A percentile compares a stretch with the other conserved stretches of the same genome.
phyloP scores from a whole-genome alignment of 345 rosid genomes.

The Cardamine occulta region DNA sequence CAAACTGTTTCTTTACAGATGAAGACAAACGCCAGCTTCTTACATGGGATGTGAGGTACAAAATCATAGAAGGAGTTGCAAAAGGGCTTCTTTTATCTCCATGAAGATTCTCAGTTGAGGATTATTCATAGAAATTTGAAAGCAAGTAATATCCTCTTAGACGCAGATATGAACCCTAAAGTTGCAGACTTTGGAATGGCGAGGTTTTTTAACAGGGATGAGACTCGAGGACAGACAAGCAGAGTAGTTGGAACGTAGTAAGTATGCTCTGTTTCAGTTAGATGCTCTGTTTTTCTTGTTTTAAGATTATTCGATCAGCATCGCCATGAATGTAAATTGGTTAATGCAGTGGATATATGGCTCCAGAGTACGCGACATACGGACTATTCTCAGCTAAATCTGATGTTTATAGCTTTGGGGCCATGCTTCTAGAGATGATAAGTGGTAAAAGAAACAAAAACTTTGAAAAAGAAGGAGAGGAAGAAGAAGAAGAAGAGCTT shows the following conservation, averaged over 20 bases:
- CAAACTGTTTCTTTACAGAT: constrained; percentile 17
- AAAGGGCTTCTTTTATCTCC: constrained; percentile 41
- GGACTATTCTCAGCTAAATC: constrained; percentile 54
- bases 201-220: constrained; percentile 30
- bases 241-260: constrained; percentile 49
- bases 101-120: constrained; percentile 38
- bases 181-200: constrained; percentile 48
- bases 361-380: constrained; percentile 46
- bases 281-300: not conserved
- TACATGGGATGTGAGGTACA: constrained; percentile 34
- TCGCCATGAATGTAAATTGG: not conserved
- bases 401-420: constrained; percentile 55
- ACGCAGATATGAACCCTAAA: constrained; percentile 36
- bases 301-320: not conserved
- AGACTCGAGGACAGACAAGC: constrained; percentile 39
- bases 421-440: constrained; percentile 51
- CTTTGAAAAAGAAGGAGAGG: constrained; percentile 17
- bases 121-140: constrained; percentile 43
- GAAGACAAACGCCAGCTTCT: constrained; percentile 23
- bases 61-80: constrained; percentile 41
- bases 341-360: constrained; percentile 57
- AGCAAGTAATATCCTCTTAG: constrained; percentile 41
- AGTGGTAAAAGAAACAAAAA: constrained; percentile 47
- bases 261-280: not conserved
- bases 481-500: constrained; percentile 19